Conservation (phyloP, 192 early-diverging fungal species). For the Podila horticola region DNA sequence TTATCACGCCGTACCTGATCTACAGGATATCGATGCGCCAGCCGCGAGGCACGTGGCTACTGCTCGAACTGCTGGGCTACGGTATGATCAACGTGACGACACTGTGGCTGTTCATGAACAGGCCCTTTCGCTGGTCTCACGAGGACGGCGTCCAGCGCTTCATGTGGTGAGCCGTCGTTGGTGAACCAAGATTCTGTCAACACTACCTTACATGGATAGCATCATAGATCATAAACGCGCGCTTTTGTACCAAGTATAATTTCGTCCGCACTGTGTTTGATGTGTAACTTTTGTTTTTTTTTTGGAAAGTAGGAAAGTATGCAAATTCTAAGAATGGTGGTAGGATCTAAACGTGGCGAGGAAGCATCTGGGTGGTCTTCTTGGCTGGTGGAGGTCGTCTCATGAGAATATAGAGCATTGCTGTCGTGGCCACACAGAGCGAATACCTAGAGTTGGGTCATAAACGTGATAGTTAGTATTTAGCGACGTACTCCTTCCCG, state of each 20-base stretch:
- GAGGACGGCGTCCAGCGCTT: slow-evolving; percentile 83
- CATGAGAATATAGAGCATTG: slow-evolving; percentile 72
- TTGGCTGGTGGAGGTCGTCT: slow-evolving; percentile 60
- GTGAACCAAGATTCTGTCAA: not conserved
- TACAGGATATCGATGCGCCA: slow-evolving; percentile 72
- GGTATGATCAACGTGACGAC: slow-evolving; percentile 71
- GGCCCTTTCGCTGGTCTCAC: slow-evolving; percentile 80
- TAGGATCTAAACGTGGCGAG: slow-evolving; percentile 32
- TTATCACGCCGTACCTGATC: slow-evolving; percentile 87
- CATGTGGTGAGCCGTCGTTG: slow-evolving; percentile 82
- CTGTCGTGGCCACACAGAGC: slow-evolving; percentile 71
- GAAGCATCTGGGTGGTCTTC: slow-evolving; percentile 36
- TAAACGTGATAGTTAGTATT: not conserved
- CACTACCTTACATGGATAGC: too few relatives aligned
- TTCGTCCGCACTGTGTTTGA: not conserved
- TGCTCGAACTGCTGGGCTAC: slow-evolving; percentile 63
- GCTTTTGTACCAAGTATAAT: not conserved
- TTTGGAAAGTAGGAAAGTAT: too few relatives aligned
- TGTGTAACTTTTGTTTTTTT: not conserved
- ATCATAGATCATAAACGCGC: not conserved
- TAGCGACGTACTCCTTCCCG: not conserved
- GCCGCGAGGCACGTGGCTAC: slow-evolving; percentile 21
- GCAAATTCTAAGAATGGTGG: too few relatives aligned
- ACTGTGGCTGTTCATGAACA: slow-evolving; percentile 77
- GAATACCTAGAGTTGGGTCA: slow-evolving; percentile 53